phyloP scores from a whole-genome alignment of 306 rosid species.

The Cucumis cinereus region DNA sequence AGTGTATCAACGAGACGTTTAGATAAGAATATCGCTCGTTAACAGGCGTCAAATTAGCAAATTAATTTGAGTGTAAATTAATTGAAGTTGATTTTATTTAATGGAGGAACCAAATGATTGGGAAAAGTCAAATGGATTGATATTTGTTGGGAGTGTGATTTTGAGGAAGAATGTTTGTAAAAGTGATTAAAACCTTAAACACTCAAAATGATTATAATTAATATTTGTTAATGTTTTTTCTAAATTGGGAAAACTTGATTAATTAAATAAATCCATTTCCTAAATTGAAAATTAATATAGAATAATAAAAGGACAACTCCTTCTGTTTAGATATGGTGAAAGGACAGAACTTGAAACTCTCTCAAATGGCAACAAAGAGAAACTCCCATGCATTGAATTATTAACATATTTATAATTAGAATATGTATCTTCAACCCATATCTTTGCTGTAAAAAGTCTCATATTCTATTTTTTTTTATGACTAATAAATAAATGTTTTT shows the following conservation, averaged over 20 bases:
- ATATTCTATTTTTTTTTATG: background rate
- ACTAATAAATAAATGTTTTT: background rate
- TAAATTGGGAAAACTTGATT: background rate
- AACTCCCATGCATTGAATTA: background rate
- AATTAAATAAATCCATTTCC: background rate
- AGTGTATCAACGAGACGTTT: background rate
- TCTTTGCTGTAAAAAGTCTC: too few relatives aligned
- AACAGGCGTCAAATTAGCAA: too few relatives aligned
- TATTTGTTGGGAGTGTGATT: background rate
- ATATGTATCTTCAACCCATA: background rate
- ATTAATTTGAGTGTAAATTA: too few relatives aligned
- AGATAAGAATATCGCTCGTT: background rate
- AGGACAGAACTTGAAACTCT: background rate
- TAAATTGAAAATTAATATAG: background rate
- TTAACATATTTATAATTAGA: background rate
- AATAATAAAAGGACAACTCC: background rate
- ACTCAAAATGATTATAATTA: background rate
- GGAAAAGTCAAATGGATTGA: background rate
- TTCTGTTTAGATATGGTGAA: background rate
- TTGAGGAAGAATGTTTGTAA: background rate
- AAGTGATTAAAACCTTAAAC: background rate
- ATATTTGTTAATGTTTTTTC: background rate
- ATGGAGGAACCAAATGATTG: too few relatives aligned
- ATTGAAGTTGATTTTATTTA: too few relatives aligned
- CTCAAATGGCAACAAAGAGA: background rate